These are phyloP conservation scores for Viridothelium virens DNA, from an alignment of 495 filamentous ascomycete genomes.

Conservation along the genomic window DNA sequence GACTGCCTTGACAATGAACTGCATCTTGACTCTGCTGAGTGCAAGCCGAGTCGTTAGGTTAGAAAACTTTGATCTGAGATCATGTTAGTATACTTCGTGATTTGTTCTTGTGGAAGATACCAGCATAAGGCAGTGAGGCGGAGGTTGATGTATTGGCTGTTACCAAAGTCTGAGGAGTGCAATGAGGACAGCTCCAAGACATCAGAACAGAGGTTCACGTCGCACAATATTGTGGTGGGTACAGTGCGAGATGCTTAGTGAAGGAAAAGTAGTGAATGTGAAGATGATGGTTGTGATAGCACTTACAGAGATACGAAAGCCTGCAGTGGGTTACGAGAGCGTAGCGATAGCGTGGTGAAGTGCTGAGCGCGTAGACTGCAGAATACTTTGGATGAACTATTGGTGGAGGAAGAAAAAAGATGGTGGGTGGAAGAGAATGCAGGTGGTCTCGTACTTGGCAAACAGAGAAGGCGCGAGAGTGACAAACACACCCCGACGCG, in stretches of 20 bases:
- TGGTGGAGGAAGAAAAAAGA: slow-evolving; percentile 3
- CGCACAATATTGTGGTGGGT: not conserved
- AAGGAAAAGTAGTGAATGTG: not conserved
- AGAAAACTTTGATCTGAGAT: not conserved
- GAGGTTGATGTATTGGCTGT: too few relatives aligned
- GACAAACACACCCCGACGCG: not conserved
- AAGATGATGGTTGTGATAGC: not conserved
- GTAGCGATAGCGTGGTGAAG: slow-evolving; percentile 1
- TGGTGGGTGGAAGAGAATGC: not conserved
- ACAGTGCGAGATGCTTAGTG: not conserved
- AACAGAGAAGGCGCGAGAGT: not conserved
- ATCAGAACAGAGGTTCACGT: not conserved
- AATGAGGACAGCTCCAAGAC: too few relatives aligned
- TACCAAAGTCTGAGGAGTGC: too few relatives aligned
- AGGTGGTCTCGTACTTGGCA: not conserved
- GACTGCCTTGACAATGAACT: not conserved
- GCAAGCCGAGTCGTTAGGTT: not conserved
- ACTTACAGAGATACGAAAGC: slow-evolving; percentile 11
- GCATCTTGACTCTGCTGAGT: slow-evolving; percentile 6
- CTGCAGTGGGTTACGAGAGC: not conserved
- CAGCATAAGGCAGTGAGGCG: too few relatives aligned
- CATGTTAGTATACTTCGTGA: not conserved
- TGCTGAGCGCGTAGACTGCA: not conserved
- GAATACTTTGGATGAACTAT: not conserved
- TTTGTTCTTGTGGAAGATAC: too few relatives aligned